Base-by-base conservation (phyloP, 768 basidiomycete genomes). In the Butyriboletus loyo region DNA sequence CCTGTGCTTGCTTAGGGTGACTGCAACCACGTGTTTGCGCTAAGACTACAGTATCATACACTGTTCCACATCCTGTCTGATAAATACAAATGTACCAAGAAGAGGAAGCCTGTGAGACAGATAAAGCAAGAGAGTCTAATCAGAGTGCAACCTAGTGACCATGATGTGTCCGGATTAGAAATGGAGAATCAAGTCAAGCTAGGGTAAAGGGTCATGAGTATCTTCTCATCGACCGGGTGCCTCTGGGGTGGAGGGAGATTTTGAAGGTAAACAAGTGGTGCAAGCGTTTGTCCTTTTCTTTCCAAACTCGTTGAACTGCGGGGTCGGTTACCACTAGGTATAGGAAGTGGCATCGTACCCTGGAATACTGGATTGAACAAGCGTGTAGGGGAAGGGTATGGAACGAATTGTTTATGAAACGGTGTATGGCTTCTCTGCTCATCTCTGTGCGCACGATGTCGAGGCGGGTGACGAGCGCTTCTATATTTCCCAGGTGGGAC, bases 161-260 rank as follows among this genome's bases (percentile, higher is more conserved):
- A 48, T 9, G 46, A 53, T 38, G 48, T 27, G 46, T 64, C 45
- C 31, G 60, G 53, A 51, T 41, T 37, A 47, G 42, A 53, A 14
- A 50, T 51, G 39, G 62, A 17, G 35, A 55, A 41, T 72, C 58
- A 69, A 40, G 63, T 59, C 50, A 68, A 35, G 17, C 61, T 66
- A 52, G 76, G 68, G 36, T 60, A 68, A 56, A 85, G 80, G 2
- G 80, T 79, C 76, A 85, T 85, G 45, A 89, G 72, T 7, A 84
- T 83, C 63, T 81, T 78, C 66, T 88, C 85, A 62, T 89, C 87
- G 48, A 85, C 65, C 3, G 85, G 84, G 64, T 89, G 87, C 42
- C 87, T 79, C 47, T 79, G 78, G 17, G 77, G 78, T 15, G 83
- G 83, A 17, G 84, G 76, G 13, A 80, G 75, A 24, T 74, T 80